A percentile compares a stretch with the other conserved stretches of the same genome.
These are phyloP conservation scores for Luvunga scandens DNA, from an alignment of 345 rosid genomes.

Conservation along the genomic window DNA sequence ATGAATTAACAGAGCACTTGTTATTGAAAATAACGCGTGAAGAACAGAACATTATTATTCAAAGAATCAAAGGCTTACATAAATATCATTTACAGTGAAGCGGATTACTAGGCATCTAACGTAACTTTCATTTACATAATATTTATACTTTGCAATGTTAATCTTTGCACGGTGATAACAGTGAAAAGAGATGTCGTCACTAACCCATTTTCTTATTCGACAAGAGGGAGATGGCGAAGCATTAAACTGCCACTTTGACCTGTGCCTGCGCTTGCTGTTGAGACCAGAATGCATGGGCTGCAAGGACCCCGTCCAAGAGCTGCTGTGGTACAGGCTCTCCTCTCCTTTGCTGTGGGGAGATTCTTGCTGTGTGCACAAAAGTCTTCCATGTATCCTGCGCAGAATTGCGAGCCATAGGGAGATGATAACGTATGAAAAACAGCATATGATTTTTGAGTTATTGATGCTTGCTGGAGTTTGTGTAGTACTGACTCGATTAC, in stretches of 20 bases:
- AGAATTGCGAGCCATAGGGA: not conserved
- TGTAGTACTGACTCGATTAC: not conserved
- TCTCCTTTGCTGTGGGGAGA: slow-evolving; percentile 36
- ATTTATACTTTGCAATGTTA: not conserved
- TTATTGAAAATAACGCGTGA: not conserved
- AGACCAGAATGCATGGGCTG: slow-evolving; percentile 28
- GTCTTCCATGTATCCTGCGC: slow-evolving; percentile 45
- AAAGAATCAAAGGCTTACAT: not conserved
- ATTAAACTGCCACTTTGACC: not conserved
- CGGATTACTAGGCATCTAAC: too few species aligned
- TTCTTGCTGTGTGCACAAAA: slow-evolving; percentile 33
- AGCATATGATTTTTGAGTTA: not conserved
- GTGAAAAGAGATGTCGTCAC: not conserved
- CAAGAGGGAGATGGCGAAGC: not conserved
- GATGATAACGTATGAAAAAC: not conserved
- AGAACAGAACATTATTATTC: not conserved
- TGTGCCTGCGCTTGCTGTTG: slow-evolving; percentile 25
- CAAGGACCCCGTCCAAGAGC: slow-evolving; percentile 31
- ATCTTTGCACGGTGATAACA: not conserved
- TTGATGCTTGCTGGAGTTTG: not conserved
- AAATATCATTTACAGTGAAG: slow-evolving; percentile 1
- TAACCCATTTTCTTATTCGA: not conserved
- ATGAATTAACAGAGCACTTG: not conserved
- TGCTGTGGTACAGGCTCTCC: slow-evolving; percentile 36
- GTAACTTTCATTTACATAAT: too few species aligned